A percentile compares a stretch with the other conserved stretches of the same genome.
These are phyloP conservation scores for Trichoderma orchidacearum DNA, from an alignment of 495 filamentous ascomycete genomes.

Conservation along the genomic window DNA sequence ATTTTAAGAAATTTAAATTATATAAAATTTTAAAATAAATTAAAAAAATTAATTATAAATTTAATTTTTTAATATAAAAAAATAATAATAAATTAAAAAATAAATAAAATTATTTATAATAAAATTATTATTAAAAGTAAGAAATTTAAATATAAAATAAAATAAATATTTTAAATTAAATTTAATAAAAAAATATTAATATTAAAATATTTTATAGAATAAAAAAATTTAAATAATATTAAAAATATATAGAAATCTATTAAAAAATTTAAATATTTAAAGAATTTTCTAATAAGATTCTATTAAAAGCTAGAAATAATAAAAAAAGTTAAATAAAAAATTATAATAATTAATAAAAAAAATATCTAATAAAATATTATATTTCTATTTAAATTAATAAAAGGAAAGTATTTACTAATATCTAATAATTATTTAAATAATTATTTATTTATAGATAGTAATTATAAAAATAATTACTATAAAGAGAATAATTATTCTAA, in stretches of 20 bases:
- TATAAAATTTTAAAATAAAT: neutral
- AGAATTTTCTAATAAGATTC: too few relatives aligned
- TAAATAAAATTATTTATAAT: neutral
- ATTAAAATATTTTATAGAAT: neutral
- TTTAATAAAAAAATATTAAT: neutral
- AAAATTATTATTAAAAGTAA: neutral
- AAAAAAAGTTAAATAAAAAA: neutral
- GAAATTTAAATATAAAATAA: neutral
- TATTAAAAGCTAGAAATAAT: too few relatives aligned
- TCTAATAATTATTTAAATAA: neutral
- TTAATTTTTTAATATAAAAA: neutral
- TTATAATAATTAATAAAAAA: neutral
- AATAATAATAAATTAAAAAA: neutral
- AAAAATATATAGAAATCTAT: neutral
- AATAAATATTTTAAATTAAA: neutral
- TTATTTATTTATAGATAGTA: neutral
- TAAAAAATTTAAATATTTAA: neutral
- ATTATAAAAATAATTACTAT: neutral
- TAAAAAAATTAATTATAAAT: neutral
- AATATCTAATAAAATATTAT: too few relatives aligned
- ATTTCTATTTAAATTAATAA: neutral
- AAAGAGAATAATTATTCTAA: neutral
- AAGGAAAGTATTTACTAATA: neutral
- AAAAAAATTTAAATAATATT: neutral
- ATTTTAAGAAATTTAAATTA: neutral